Evolutionary conservation across 148 eudicot genomes (phyloP).

Genomic region (Beta vulgaris): DNA sequence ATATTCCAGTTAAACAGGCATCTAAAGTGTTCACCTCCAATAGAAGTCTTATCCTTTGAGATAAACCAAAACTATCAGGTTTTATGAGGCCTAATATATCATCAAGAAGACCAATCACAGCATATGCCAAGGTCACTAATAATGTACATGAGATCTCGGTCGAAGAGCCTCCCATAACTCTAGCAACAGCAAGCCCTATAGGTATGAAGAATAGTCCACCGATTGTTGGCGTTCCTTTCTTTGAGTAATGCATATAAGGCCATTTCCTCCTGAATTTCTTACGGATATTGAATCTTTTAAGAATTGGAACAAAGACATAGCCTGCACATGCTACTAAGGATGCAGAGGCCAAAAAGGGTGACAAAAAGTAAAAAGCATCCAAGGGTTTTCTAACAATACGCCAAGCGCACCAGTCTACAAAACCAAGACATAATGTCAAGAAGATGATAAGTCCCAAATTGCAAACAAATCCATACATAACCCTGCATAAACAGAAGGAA

Average conservation of each 20-base stretch:
- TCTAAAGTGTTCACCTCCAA: conserved; percentile 60
- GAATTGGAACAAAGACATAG: conserved; percentile 69
- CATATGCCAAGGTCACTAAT: conserved; percentile 66
- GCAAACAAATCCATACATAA: conserved; percentile 57
- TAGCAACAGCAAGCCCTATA: conserved; percentile 71
- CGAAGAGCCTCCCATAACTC: conserved; percentile 61
- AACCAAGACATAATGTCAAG: conserved; percentile 51
- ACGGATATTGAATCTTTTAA: conserved; percentile 52
- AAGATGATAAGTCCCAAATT: conserved; percentile 64
- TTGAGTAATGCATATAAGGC: conserved; percentile 41
- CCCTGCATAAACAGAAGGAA: conserved; percentile 51
- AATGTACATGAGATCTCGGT: conserved; percentile 60
- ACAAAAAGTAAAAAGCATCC: conserved; percentile 57
- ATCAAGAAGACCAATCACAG: conserved; percentile 80
- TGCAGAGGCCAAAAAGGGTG: conserved; percentile 69
- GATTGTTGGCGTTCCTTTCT: conserved; percentile 79
- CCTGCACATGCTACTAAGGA: conserved; percentile 62
- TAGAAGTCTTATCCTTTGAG: conserved; percentile 43
- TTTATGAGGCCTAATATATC: conserved; percentile 55
- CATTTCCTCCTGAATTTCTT: conserved; percentile 49
- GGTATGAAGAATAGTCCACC: conserved; percentile 86
- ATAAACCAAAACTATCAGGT: conserved; percentile 46
- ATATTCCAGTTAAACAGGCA: background rate
- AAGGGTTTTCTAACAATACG: conserved; percentile 78
- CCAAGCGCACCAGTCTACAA: conserved; percentile 90